Evolutionary conservation across 1,284 basidiomycete genomes (phyloP).

Genomic region (Neolentinus lepideus): DNA sequence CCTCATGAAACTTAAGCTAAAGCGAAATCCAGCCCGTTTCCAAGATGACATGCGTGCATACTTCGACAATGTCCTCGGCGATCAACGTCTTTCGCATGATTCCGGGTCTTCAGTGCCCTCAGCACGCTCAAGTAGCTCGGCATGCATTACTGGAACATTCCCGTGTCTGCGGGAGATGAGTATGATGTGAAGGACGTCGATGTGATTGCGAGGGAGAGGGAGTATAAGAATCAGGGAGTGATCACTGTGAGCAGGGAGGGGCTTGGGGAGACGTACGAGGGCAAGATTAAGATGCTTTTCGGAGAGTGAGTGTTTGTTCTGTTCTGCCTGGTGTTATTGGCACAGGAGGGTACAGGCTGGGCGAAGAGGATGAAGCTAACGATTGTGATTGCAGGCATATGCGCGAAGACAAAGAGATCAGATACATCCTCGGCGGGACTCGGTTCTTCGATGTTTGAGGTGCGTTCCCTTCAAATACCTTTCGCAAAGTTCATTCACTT

Average conservation of each 20-base stretch:
- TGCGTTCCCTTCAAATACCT: slow-evolving; percentile 30
- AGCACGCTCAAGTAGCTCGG: slow-evolving; percentile 47
- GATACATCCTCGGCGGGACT: slow-evolving; percentile 75
- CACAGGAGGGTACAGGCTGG: too few species aligned
- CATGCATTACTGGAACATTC: slow-evolving; percentile 57
- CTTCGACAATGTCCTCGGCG: slow-evolving; percentile 71
- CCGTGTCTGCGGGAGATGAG: slow-evolving; percentile 36
- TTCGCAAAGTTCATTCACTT: too few species aligned
- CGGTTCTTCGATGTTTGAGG: slow-evolving; percentile 85
- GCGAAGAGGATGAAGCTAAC: not conserved
- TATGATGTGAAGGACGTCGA: slow-evolving; percentile 52
- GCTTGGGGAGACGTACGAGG: slow-evolving; percentile 73
- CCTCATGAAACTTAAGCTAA: too few species aligned
- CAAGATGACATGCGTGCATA: slow-evolving; percentile 62
- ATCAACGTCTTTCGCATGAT: slow-evolving; percentile 75
- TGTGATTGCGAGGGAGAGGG: slow-evolving; percentile 52
- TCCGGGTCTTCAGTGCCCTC: slow-evolving; percentile 46
- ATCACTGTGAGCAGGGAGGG: slow-evolving; percentile 71
- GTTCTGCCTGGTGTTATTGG: not conserved
- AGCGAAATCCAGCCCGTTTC: too few species aligned
- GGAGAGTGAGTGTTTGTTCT: slow-evolving; percentile 52
- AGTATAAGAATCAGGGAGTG: slow-evolving; percentile 74
- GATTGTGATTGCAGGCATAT: slow-evolving; percentile 49
- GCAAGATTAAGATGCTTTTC: slow-evolving; percentile 76
- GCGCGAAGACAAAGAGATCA: slow-evolving; percentile 89